Percentiles rank a stretch among this genome's conserved stretches.
These are phyloP conservation scores for Backusella australiensis DNA, from an alignment of 192 early-diverging fungal species.

Conservation along the genomic window DNA sequence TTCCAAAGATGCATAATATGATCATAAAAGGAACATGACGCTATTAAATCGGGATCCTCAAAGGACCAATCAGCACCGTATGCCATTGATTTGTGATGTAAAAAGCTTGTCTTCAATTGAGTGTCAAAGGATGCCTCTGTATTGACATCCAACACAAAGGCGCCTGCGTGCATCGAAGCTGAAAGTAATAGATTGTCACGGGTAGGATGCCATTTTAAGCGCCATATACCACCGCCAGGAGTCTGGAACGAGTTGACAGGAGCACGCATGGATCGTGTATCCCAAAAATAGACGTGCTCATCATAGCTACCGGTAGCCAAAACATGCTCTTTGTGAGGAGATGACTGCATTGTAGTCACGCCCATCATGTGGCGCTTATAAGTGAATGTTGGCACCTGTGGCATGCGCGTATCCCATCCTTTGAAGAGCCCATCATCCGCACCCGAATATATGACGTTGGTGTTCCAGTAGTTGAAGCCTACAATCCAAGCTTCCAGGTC, in stretches of 20 bases:
- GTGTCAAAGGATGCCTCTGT: background rate
- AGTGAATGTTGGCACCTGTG: slow-evolving; percentile 54
- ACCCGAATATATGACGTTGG: slow-evolving; percentile 68
- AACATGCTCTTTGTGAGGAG: slow-evolving; percentile 72
- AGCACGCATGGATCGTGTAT: slow-evolving; percentile 76
- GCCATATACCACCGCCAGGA: slow-evolving; percentile 93
- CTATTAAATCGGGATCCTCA: slow-evolving; percentile 46
- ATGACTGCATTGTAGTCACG: slow-evolving; percentile 87
- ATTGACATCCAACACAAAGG: slow-evolving; percentile 70
- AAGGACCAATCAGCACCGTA: slow-evolving; percentile 81
- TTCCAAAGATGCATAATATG: slow-evolving; percentile 72
- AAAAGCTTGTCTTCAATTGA: slow-evolving; percentile 45
- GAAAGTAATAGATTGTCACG: slow-evolving; percentile 60
- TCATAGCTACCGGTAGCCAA: slow-evolving; percentile 95
- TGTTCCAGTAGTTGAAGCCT: slow-evolving; percentile 83
- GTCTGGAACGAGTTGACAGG: slow-evolving; percentile 67
- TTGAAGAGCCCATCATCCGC: slow-evolving; percentile 88
- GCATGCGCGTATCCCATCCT: slow-evolving; percentile 82
- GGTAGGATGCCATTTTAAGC: slow-evolving; percentile 91
- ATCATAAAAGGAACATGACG: slow-evolving; percentile 82
- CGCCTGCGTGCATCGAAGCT: slow-evolving; percentile 92
- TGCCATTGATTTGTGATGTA: slow-evolving; percentile 72
- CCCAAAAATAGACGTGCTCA: slow-evolving; percentile 88
- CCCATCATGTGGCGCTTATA: slow-evolving; percentile 83
- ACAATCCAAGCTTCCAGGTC: slow-evolving; percentile 93